A percentile compares a stretch with the other conserved stretches of the same genome.
Conservation (phyloP, 441 rosid genomes). For the Breynia disticha region DNA sequence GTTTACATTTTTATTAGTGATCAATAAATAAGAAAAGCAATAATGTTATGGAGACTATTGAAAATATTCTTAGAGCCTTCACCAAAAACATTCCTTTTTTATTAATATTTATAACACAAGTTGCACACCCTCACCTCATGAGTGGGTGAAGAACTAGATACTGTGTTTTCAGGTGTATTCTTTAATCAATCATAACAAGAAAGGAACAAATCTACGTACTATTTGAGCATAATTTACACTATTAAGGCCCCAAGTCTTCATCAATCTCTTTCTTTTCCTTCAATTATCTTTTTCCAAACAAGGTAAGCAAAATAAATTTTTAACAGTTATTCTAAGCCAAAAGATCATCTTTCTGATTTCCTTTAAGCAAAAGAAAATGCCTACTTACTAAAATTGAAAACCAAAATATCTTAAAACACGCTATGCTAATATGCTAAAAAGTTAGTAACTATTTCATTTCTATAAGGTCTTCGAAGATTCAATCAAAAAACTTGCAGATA, state of each 20-base stretch:
- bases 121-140: conserved; percentile 3
- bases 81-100: background rate
- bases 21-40: no score
- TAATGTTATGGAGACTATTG: no score
- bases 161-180: background rate
- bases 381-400: no score
- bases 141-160: conserved; percentile 9
- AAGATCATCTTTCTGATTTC: conserved; percentile 1
- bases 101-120: background rate
- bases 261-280: conserved; percentile 22
- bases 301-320: conserved; percentile 1
- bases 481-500: no score
- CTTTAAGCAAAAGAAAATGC: conserved; percentile 18
- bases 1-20: no score
- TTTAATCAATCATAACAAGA: background rate
- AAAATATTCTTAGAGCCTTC: background rate
- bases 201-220: no score
- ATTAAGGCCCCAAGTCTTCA: conserved; percentile 16
- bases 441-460: no score
- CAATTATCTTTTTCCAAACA: conserved; percentile 13
- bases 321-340: conserved; percentile 5
- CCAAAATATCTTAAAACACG: no score
- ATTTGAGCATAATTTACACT: conserved; percentile 1
- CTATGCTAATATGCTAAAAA: no score
- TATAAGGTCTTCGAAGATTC: no score